A percentile compares a stretch with the other conserved stretches of the same genome.
Conservation (phyloP, 768 basidiomycete genomes). For the Mycena haematopus region DNA sequence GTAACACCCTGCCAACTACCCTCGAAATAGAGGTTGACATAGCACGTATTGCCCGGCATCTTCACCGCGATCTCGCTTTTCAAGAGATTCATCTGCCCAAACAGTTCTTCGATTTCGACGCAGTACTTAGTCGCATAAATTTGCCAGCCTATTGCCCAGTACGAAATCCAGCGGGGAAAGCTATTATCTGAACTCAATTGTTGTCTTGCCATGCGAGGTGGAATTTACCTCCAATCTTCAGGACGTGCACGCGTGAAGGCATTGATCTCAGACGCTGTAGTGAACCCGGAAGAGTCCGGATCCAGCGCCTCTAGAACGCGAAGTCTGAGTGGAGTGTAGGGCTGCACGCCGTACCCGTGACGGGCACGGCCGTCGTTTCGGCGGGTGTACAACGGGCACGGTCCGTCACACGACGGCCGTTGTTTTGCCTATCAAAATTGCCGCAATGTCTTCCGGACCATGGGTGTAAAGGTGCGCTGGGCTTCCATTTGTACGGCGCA, state of each 20-base stretch:
- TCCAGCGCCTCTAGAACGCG: slow-evolving; percentile 2
- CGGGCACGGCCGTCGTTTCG: too few species aligned
- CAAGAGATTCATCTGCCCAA: slow-evolving; percentile 13
- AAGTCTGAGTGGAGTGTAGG: neutral
- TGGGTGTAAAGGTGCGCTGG: too few species aligned
- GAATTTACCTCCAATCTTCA: slow-evolving; percentile 14
- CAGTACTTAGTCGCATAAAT: slow-evolving; percentile 24
- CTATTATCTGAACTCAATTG: neutral
- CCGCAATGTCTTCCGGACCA: too few species aligned
- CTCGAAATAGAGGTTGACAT: slow-evolving; percentile 2
- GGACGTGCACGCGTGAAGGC: slow-evolving; percentile 7
- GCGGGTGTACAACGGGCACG: too few species aligned
- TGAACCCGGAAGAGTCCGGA: slow-evolving; percentile 13
- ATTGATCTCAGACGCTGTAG: slow-evolving; percentile 12
- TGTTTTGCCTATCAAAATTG: too few species aligned
- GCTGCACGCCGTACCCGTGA: too few species aligned
- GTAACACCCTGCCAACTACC: neutral
- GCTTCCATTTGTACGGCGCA: too few species aligned
- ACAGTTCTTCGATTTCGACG: slow-evolving; percentile 23
- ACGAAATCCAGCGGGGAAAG: slow-evolving; percentile 18
- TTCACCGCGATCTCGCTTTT: neutral
- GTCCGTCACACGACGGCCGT: too few species aligned
- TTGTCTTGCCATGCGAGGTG: too few species aligned
- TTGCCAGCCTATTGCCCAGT: slow-evolving; percentile 30
- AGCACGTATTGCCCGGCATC: slow-evolving; percentile 30